A percentile compares a stretch with the other conserved stretches of the same genome.
Evolutionary conservation across 2,329 filamentous ascomycete species (phyloP).

Genomic region (Arthrobotrys musiformis): DNA sequence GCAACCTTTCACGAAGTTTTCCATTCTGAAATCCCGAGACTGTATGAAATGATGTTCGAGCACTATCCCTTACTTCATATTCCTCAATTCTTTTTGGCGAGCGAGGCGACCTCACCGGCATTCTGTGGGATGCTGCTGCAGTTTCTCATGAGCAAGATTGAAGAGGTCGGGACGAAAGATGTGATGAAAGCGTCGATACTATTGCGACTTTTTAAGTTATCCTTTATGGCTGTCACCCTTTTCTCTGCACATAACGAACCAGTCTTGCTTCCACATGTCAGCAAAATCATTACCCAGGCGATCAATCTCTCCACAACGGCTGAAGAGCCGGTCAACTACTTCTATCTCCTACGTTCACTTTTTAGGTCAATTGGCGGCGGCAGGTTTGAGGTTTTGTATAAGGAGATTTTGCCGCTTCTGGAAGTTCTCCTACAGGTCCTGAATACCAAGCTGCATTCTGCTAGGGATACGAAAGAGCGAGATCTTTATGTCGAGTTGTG

Average conservation of each 20-base stretch:
- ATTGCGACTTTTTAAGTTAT: conserved; percentile 93
- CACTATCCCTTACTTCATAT: conserved; percentile 94
- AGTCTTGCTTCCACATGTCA: conserved; percentile 92
- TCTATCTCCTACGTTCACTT: conserved; percentile 86
- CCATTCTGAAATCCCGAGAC: conserved; percentile 92
- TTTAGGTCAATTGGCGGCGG: conserved; percentile 97
- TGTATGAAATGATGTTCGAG: conserved; percentile 98
- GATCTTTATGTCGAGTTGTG: conserved; percentile 98
- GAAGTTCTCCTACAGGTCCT: conserved; percentile 98
- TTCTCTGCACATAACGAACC: conserved; percentile 96
- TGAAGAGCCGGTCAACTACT: conserved; percentile 99
- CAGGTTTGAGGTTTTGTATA: conserved; percentile 97
- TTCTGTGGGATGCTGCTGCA: conserved; percentile 98
- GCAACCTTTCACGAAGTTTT: conserved; percentile 99
- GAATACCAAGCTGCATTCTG: conserved; percentile 91
- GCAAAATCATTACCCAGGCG: conserved; percentile 96
- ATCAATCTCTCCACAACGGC: conserved; percentile 95
- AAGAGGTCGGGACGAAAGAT: conserved; percentile 91
- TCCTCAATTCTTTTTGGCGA: conserved; percentile 98
- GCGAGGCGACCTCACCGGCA: conserved; percentile 94
- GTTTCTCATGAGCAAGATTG: conserved; percentile 95
- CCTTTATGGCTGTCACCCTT: conserved; percentile 98
- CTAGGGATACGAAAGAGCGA: conserved; percentile 86
- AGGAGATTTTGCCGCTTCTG: conserved; percentile 92
- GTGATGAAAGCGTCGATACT: conserved; percentile 93